Conservation (phyloP, 192 early-diverging fungal genomes). For the Entophlyctis luteolus region DNA sequence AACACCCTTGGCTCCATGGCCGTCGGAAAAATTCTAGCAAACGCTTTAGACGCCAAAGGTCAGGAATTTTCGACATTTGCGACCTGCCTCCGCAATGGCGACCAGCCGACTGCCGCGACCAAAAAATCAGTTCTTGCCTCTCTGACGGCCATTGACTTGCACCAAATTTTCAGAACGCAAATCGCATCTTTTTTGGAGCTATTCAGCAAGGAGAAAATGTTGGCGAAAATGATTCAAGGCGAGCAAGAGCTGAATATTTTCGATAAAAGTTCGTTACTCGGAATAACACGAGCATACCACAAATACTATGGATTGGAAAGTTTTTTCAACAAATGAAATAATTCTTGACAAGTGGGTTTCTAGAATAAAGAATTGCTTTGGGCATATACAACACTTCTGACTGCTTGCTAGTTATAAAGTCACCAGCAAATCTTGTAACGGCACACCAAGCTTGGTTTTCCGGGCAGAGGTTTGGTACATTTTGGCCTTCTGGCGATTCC, state of each 20-base stretch:
- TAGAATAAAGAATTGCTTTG: no score
- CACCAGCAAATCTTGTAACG: no score
- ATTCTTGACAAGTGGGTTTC: no score
- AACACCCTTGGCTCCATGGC: background rate
- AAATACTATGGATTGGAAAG: slow-evolving; percentile 24
- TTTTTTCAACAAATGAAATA: slow-evolving; percentile 7
- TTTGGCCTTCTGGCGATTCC: no score
- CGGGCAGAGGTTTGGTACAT: no score
- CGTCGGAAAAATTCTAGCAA: background rate
- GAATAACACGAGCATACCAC: slow-evolving; percentile 14
- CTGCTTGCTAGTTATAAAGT: no score
- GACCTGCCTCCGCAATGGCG: background rate
- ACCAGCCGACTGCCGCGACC: background rate
- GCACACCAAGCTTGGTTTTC: no score
- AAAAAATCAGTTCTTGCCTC: slow-evolving; percentile 1
- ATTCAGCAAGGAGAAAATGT: background rate
- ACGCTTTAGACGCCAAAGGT: background rate
- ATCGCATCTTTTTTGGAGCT: slow-evolving; percentile 18
- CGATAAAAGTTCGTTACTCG: slow-evolving; percentile 12
- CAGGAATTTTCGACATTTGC: background rate
- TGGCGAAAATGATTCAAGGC: slow-evolving; percentile 1
- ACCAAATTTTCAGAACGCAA: slow-evolving; percentile 2
- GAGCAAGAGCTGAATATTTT: slow-evolving; percentile 21
- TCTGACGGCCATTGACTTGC: slow-evolving; percentile 3
- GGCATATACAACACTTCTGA: no score